Conservation (phyloP, 2,329 filamentous ascomycete species). For the Cercospora sojina region DNA sequence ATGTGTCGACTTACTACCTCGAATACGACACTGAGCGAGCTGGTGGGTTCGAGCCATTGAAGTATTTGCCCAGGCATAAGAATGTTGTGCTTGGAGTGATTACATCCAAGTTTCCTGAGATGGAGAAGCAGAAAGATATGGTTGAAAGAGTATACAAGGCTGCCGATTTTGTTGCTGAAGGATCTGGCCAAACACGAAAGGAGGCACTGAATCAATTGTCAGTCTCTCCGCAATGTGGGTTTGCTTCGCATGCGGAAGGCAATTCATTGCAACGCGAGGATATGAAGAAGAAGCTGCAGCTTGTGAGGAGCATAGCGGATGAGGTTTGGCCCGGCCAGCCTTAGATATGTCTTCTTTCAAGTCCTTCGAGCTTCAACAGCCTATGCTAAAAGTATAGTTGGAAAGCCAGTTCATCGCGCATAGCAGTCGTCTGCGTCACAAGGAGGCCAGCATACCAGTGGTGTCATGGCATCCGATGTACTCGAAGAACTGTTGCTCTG, state of each 20-base stretch:
- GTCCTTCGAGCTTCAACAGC: conserved; percentile 14
- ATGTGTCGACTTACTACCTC: conserved; percentile 40
- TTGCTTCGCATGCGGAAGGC: conserved; percentile 69
- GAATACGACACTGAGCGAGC: conserved; percentile 51
- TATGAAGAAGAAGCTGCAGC: conserved; percentile 69
- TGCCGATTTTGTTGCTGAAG: conserved; percentile 68
- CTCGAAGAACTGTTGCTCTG: conserved; percentile 28
- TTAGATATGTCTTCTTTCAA: conserved; percentile 29
- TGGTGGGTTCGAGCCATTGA: conserved; percentile 50
- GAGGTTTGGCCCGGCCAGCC: conserved; percentile 65
- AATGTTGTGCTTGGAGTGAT: conserved; percentile 50
- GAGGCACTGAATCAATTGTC: conserved; percentile 67
- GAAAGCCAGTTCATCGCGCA: background rate
- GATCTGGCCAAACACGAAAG: conserved; percentile 58
- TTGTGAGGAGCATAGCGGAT: conserved; percentile 70
- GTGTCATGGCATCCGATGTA: conserved; percentile 29
- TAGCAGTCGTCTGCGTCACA: conserved; percentile 1
- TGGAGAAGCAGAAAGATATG: conserved; percentile 50
- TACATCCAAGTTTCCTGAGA: conserved; percentile 48
- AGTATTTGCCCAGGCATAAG: conserved; percentile 47
- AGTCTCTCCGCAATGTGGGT: conserved; percentile 61
- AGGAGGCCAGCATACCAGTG: conserved; percentile 26
- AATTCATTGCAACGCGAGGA: conserved; percentile 60
- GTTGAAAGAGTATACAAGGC: conserved; percentile 48
- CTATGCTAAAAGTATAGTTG: background rate